These are phyloP conservation scores for Sporothrix curviconia DNA, from an alignment of 2,329 filamentous ascomycete species.

Conservation along the genomic window DNA sequence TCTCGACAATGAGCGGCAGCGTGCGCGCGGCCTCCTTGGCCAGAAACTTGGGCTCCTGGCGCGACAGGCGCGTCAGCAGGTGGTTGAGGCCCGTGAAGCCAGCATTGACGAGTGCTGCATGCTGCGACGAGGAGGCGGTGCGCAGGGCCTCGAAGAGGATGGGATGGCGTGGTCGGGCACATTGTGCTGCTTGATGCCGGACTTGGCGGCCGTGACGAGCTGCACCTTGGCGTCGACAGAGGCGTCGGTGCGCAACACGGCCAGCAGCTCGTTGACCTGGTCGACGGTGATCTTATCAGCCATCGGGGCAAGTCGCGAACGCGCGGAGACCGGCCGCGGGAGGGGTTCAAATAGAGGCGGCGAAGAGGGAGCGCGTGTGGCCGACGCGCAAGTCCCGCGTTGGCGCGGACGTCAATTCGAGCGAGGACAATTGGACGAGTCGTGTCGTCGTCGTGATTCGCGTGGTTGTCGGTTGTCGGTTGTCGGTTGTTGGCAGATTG, in stretches of 20 bases:
- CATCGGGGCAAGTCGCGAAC: slow-evolving; percentile 23
- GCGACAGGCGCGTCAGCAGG: slow-evolving; percentile 74
- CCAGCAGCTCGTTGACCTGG: slow-evolving; percentile 36
- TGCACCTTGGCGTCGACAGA: slow-evolving; percentile 56
- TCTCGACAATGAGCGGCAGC: slow-evolving; percentile 70
- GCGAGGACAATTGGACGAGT: no score
- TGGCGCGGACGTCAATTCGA: not conserved
- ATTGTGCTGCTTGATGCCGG: slow-evolving; percentile 85
- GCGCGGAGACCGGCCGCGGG: not conserved
- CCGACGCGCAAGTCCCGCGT: no score
- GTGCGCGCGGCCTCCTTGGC: slow-evolving; percentile 64
- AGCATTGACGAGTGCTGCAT: slow-evolving; percentile 70
- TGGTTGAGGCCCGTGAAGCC: slow-evolving; percentile 86
- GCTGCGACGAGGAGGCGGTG: slow-evolving; percentile 66
- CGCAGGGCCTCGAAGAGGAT: slow-evolving; percentile 78
- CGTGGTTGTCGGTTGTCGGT: not conserved
- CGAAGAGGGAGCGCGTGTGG: not conserved
- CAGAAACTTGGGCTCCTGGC: slow-evolving; percentile 73
- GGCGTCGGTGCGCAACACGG: slow-evolving; percentile 43
- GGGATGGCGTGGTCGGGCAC: slow-evolving; percentile 67
- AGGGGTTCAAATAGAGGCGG: not conserved
- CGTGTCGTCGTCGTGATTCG: no score
- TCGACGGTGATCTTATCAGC: slow-evolving; percentile 30
- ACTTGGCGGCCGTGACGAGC: slow-evolving; percentile 69
- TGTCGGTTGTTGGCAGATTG: not conserved